Evolutionary conservation across 495 filamentous ascomycete genomes (phyloP).

Genomic region (Durotheca rogersii): DNA sequence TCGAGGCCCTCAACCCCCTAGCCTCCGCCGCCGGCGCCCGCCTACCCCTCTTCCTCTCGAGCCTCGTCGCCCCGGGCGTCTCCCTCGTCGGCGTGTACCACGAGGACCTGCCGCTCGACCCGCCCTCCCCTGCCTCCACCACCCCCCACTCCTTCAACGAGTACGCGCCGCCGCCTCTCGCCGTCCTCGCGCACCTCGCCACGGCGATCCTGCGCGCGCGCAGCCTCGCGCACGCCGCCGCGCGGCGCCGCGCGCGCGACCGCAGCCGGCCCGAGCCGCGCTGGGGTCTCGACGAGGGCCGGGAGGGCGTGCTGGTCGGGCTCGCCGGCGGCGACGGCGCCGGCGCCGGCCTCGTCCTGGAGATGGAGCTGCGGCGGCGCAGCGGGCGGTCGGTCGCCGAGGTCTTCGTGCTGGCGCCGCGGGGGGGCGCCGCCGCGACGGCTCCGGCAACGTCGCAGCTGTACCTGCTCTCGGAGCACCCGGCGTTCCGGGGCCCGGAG

Average conservation of each 20-base stretch:
- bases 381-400: constrained; percentile 77
- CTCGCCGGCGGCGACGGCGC: constrained; percentile 39
- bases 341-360: constrained; percentile 63
- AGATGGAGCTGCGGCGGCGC: constrained; percentile 81
- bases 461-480: constrained; percentile 78
- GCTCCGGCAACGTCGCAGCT: constrained; percentile 47
- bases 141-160: constrained; percentile 35
- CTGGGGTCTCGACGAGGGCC: constrained; percentile 73
- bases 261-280: constrained; percentile 67
- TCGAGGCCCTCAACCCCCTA: constrained; percentile 63
- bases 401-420: constrained; percentile 67
- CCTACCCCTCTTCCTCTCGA: constrained; percentile 57
- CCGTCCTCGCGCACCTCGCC: constrained; percentile 52
- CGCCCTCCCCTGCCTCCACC: no score
- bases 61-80: constrained; percentile 54
- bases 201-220: constrained; percentile 50
- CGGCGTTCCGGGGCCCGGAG: constrained; percentile 58
- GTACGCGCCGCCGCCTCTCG: constrained; percentile 71
- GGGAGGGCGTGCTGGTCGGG: constrained; percentile 72
- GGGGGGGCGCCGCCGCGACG: not conserved
- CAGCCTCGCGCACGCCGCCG: constrained; percentile 68
- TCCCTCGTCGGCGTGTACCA: constrained; percentile 68
- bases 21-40: constrained; percentile 35
- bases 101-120: constrained; percentile 56
- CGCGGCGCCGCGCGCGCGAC: constrained; percentile 65